phyloP scores from a whole-genome alignment of 768 basidiomycete species.

The Omphalotus guepiniiformis region DNA sequence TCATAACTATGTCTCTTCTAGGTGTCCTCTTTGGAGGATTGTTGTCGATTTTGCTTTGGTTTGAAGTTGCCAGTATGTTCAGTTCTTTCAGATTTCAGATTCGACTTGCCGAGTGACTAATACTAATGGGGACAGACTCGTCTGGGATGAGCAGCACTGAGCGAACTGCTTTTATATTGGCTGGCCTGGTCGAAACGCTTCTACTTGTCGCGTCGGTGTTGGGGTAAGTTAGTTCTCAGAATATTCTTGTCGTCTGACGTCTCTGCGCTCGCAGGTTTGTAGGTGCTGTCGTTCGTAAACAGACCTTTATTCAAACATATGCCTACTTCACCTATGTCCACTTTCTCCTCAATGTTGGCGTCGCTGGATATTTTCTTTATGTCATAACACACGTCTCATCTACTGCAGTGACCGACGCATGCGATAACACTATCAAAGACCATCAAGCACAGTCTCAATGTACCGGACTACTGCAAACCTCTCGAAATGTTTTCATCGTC shows the following conservation, averaged over 20 bases:
- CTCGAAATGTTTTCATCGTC: constrained; percentile 42
- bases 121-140: no score
- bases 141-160: constrained; percentile 30
- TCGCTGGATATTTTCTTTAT: constrained; percentile 49
- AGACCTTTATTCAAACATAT: constrained; percentile 53
- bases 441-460: constrained; percentile 42
- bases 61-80: constrained; percentile 53
- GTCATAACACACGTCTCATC: constrained; percentile 42
- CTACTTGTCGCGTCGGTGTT: constrained; percentile 50
- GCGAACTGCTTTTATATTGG: constrained; percentile 41
- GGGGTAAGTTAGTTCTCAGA: constrained; percentile 37
- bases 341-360: constrained; percentile 49
- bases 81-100: no score
- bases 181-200: constrained; percentile 49
- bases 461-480: constrained; percentile 33
- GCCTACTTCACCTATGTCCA: constrained; percentile 54
- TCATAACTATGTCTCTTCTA: constrained; percentile 49
- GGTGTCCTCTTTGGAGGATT: constrained; percentile 51
- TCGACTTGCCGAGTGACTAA: no score
- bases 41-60: constrained; percentile 55
- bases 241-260: not conserved
- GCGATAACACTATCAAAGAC: constrained; percentile 40
- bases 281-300: constrained; percentile 61
- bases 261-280: constrained; percentile 40
- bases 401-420: constrained; percentile 38